phyloP scores from a whole-genome alignment of 208 protist genomes.

The Trypanosoma theileri region DNA sequence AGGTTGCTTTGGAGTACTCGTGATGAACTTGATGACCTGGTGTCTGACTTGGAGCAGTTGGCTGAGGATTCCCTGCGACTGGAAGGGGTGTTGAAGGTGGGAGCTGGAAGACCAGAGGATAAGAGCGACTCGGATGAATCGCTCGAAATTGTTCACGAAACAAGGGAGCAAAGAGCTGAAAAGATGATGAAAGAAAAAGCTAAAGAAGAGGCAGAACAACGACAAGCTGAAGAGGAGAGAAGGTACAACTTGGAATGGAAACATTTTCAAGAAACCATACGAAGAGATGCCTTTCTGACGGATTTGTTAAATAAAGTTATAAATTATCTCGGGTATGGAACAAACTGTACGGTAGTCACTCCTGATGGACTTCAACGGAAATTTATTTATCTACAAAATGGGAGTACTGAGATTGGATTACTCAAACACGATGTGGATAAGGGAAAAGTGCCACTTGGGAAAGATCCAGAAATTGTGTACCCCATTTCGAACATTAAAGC shows the following conservation, averaged over 20 bases:
- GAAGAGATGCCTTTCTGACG: conserved; percentile 23
- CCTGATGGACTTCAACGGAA: conserved; percentile 15
- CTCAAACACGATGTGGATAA: neutral
- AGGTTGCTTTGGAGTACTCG: conserved; percentile 17
- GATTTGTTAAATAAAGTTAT: conserved; percentile 30
- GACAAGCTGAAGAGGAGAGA: conserved; percentile 4
- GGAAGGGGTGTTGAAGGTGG: conserved; percentile 1
- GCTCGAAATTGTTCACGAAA: neutral
- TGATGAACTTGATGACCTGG: conserved; percentile 30
- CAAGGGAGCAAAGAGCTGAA: neutral
- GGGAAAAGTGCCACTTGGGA: conserved; percentile 19
- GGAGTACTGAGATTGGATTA: conserved; percentile 19
- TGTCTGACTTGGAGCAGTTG: conserved; percentile 6
- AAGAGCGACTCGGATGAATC: conserved; percentile 2
- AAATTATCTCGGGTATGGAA: conserved; percentile 36
- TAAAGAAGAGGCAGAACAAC: conserved; percentile 12
- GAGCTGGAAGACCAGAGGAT: conserved; percentile 22
- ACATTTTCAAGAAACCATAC: conserved; percentile 28
- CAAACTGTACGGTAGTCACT: conserved; percentile 14
- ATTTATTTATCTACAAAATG: conserved; percentile 24
- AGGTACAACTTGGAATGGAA: conserved; percentile 13
- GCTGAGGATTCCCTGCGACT: conserved; percentile 10
- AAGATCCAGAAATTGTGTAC: conserved; percentile 1
- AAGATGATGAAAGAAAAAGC: too few species aligned
- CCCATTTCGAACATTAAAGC: conserved; percentile 15